A percentile compares a stretch with the other conserved stretches of the same genome.
phyloP scores from a whole-genome alignment of 768 basidiomycete genomes.

The Tylopilus subfusipes region DNA sequence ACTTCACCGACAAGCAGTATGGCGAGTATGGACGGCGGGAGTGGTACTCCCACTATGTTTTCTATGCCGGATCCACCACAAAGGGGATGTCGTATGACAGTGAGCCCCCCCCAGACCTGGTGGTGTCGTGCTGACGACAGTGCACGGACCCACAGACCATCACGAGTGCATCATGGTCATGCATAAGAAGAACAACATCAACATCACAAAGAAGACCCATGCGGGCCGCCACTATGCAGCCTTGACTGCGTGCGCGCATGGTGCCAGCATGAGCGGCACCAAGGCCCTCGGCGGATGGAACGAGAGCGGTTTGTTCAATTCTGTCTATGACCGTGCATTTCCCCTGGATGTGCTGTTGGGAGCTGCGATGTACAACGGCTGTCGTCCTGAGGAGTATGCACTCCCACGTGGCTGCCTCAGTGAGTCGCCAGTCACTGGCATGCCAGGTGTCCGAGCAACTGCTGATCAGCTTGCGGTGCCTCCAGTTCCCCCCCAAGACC shows the following conservation, averaged over 20 bases:
- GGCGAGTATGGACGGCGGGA: conserved; percentile 26
- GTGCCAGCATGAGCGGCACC: conserved; percentile 4
- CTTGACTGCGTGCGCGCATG: conserved; percentile 27
- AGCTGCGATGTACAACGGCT: conserved; percentile 28
- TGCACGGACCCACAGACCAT: conserved; percentile 13
- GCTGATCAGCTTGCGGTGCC: no score
- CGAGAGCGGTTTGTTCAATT: not conserved
- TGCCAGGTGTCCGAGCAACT: no score
- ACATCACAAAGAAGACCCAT: no score
- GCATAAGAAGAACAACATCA: no score
- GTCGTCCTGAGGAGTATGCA: no score
- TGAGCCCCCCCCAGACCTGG: not conserved
- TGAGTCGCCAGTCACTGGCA: no score
- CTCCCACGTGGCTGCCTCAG: conserved; percentile 5
- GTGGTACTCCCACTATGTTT: conserved; percentile 31
- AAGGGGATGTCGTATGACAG: conserved; percentile 31
- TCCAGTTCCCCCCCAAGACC: no score
- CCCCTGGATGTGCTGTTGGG: no score
- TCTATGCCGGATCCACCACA: conserved; percentile 10
- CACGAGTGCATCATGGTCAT: conserved; percentile 20
- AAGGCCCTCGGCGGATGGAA: not conserved
- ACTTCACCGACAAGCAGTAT: no score
- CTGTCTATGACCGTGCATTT: conserved; percentile 10
- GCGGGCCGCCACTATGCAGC: no score
- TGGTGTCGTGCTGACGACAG: not conserved